Evolutionary conservation across 352 stramenopile species (phyloP).

Genomic region (Globisporangium alternatum): DNA sequence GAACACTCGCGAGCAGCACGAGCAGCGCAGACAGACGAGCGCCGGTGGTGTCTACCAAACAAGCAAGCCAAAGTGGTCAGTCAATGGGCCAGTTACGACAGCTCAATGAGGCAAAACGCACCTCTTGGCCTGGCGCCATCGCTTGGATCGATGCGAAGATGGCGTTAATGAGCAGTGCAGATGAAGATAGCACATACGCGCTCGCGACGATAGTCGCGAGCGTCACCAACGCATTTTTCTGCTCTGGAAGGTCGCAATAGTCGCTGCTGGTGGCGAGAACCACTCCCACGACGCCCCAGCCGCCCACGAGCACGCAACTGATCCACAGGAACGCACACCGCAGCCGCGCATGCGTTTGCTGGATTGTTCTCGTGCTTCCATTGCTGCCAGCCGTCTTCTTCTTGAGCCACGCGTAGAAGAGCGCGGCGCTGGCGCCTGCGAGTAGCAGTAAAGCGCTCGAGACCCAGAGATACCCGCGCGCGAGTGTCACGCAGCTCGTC

Average conservation of each 20-base stretch:
- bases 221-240: conserved; percentile 1
- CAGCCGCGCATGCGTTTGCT: not conserved
- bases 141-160: not conserved
- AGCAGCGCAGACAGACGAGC: conserved; percentile 49
- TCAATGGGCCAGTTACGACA: not conserved
- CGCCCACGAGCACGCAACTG: not conserved
- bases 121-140: conserved; percentile 18
- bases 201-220: conserved; percentile 1
- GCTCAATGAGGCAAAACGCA: not conserved
- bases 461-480: conserved; percentile 5
- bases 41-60: conserved; percentile 24
- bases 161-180: not conserved
- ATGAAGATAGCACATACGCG: not conserved
- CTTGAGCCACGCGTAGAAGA: not conserved
- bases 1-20: conserved; percentile 43
- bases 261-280: not conserved
- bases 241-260: not conserved
- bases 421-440: not conserved
- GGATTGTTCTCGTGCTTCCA: not conserved
- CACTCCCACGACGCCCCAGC: conserved; percentile 3
- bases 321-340: conserved; percentile 1
- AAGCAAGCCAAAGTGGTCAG: not conserved
- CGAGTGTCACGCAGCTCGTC: not conserved
- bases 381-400: not conserved
- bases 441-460: conserved; percentile 6